Conservation (phyloP, 768 basidiomycete species). For the Mycena olivaceomarginata region DNA sequence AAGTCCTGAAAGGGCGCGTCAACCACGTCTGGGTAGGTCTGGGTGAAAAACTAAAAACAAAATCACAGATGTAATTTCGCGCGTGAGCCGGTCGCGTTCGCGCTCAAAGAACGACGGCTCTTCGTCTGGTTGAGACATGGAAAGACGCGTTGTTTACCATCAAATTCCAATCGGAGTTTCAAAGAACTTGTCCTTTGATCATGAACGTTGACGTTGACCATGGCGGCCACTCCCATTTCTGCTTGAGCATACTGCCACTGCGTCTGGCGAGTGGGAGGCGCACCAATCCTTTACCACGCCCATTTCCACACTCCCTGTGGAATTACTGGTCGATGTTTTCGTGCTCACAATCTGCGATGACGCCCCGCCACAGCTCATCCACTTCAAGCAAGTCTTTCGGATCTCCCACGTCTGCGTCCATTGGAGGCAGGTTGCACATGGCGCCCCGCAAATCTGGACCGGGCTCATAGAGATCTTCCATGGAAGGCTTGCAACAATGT, state of each 20-base stretch:
- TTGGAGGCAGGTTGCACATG: neutral
- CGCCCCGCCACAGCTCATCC: neutral
- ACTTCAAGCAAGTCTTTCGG: neutral
- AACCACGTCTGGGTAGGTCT: slow-evolving; percentile 6
- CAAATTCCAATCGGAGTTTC: neutral
- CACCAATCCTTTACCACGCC: neutral
- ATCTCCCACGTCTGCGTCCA: slow-evolving; percentile 6
- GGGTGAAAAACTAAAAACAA: slow-evolving; percentile 3
- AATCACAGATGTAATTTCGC: slow-evolving; percentile 85
- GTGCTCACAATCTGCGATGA: neutral
- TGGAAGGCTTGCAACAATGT: neutral
- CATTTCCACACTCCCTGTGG: neutral
- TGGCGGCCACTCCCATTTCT: too few species aligned
- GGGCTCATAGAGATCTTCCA: neutral
- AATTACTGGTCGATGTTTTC: neutral
- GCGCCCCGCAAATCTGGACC: neutral
- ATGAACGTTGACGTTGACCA: too few species aligned
- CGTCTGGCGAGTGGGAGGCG: too few species aligned
- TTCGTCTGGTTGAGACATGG: slow-evolving; percentile 55
- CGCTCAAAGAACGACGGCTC: slow-evolving; percentile 84
- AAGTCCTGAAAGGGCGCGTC: slow-evolving; percentile 76
- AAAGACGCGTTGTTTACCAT: slow-evolving; percentile 14
- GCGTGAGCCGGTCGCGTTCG: slow-evolving; percentile 84
- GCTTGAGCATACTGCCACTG: too few species aligned
- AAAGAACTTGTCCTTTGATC: too few species aligned